Percentiles rank a stretch among this genome's conserved stretches.
These are phyloP conservation scores for Rhodotorula babjevae DNA, from an alignment of 768 basidiomycete genomes.

Conservation along the genomic window DNA sequence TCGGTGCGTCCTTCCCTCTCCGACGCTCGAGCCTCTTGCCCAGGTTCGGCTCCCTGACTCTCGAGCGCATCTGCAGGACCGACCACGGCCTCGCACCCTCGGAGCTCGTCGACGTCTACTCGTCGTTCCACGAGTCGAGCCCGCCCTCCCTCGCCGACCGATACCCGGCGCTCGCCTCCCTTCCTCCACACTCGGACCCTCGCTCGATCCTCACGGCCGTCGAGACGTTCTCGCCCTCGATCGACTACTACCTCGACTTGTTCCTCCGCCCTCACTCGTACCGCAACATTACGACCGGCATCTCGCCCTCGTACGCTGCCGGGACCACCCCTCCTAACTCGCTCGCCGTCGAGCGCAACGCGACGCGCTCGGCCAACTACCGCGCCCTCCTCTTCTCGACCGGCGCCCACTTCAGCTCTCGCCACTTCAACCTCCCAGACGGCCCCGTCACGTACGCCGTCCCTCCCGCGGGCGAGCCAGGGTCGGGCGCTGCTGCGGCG, in stretches of 20 bases:
- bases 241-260: conserved; percentile 2
- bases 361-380: not conserved
- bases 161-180: not conserved
- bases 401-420: not conserved
- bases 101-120: conserved; percentile 1
- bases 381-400: conserved; percentile 4
- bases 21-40: not conserved
- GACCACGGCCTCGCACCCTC: conserved; percentile 2
- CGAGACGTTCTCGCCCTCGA: not conserved
- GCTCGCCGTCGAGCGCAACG: not conserved
- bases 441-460: not conserved
- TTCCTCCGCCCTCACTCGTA: not conserved
- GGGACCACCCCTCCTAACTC: not conserved
- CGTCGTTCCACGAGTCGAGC: not conserved
- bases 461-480: no score
- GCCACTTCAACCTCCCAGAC: conserved; percentile 2
- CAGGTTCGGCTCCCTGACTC: not conserved
- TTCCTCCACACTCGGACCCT: not conserved
- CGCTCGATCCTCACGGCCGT: not conserved
- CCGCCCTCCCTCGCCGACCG: not conserved
- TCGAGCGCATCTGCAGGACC: not conserved
- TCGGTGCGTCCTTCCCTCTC: not conserved
- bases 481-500: no score
- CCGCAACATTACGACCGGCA: not conserved
- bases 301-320: not conserved